A percentile compares a stretch with the other conserved stretches of the same genome.
phyloP scores from a whole-genome alignment of 1,284 basidiomycete genomes.

The Cutaneotrichosporon sp. region DNA sequence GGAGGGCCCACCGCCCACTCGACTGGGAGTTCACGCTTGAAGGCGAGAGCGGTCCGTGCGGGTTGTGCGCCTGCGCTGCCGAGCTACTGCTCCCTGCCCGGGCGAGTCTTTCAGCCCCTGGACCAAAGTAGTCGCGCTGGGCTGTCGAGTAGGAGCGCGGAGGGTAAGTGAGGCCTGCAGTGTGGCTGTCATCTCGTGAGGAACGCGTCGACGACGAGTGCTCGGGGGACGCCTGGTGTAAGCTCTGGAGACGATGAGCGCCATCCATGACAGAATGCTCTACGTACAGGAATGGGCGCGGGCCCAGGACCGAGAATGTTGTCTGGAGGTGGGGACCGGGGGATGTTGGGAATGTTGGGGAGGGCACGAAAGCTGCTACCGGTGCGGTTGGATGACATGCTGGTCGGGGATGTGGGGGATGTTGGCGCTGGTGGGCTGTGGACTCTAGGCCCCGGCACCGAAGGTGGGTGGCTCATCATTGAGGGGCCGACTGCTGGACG shows the following conservation, averaged over 20 bases:
- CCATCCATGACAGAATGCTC: background rate
- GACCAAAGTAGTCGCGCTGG: background rate
- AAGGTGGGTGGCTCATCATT: background rate
- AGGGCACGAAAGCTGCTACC: background rate
- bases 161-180: background rate
- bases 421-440: too few relatives aligned
- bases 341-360: background rate
- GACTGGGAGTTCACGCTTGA: background rate
- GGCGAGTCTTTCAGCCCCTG: too few relatives aligned
- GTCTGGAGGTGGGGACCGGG: background rate
- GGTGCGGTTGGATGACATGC: background rate
- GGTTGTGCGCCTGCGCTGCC: too few relatives aligned
- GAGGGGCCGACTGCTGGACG: too few relatives aligned
- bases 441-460: background rate
- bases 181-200: background rate
- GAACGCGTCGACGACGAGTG: background rate
- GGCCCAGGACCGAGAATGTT: background rate
- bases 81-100: too few relatives aligned
- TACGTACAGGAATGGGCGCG: background rate
- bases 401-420: background rate
- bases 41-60: too few relatives aligned
- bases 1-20: background rate
- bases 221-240: background rate
- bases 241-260: background rate
- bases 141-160: background rate